These are phyloP conservation scores for Chlamydomonas asymmetrica DNA, from an alignment of 139 green algal species.

Conservation along the genomic window DNA sequence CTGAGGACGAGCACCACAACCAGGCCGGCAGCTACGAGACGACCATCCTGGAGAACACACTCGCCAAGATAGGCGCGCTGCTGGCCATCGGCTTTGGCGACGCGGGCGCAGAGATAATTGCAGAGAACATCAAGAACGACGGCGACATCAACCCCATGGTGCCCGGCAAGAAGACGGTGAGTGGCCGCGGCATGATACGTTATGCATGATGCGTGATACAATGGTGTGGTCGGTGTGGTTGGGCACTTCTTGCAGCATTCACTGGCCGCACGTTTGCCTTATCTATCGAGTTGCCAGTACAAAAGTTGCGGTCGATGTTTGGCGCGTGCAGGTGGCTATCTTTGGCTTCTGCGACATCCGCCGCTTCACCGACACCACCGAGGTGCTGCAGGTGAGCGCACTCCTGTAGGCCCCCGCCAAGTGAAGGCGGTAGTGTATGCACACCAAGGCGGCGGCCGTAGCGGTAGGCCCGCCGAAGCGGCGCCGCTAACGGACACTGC, in stretches of 20 bases:
- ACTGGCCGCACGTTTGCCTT: too few relatives aligned
- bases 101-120: slow-evolving; percentile 87
- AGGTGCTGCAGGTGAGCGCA: slow-evolving; percentile 80
- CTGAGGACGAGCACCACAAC: slow-evolving; percentile 3
- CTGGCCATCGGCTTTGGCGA: slow-evolving; percentile 95
- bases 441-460: too few relatives aligned
- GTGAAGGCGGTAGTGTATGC: too few relatives aligned
- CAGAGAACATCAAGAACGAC: slow-evolving; percentile 90
- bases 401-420: too few relatives aligned
- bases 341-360: slow-evolving; percentile 99
- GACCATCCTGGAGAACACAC: slow-evolving; percentile 82
- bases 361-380: slow-evolving; percentile 93
- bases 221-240: neutral
- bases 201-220: neutral
- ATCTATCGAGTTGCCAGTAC: too few relatives aligned
- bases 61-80: slow-evolving; percentile 89
- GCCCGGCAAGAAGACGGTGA: slow-evolving; percentile 63
- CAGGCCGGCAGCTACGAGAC: slow-evolving; percentile 72
- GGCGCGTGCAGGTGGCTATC: slow-evolving; percentile 61
- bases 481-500: too few relatives aligned
- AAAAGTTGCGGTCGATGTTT: neutral
- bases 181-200: neutral
- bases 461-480: too few relatives aligned
- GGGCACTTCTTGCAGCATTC: too few relatives aligned
- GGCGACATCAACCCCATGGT: slow-evolving; percentile 95